Conservation (phyloP, 192 early-diverging fungal genomes). For the Diversispora eburnea region DNA sequence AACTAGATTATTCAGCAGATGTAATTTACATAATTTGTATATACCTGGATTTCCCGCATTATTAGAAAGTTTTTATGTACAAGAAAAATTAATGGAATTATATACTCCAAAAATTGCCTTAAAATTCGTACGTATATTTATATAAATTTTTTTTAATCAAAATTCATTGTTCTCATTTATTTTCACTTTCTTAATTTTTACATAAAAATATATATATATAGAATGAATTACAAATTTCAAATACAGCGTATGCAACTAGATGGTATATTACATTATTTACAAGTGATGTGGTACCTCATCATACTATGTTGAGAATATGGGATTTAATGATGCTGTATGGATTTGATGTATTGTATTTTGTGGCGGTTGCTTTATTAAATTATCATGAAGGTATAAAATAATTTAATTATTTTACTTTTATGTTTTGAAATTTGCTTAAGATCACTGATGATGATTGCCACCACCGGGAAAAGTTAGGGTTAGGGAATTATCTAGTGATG, state of each 20-base stretch:
- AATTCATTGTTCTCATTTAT: neutral
- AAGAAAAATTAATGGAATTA: constrained; percentile 46
- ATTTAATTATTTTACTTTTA: neutral
- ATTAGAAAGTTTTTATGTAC: constrained; percentile 54
- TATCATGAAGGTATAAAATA: constrained; percentile 42
- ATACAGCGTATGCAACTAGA: constrained; percentile 49
- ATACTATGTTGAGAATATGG: constrained; percentile 54
- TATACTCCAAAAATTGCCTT: constrained; percentile 45
- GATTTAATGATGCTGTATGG: constrained; percentile 50
- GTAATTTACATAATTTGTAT: constrained; percentile 48
- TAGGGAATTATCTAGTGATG: neutral
- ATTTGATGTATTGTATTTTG: constrained; percentile 52
- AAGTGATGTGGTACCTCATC: constrained; percentile 49
- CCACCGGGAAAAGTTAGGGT: too few relatives aligned
- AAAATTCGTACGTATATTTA: constrained; percentile 41
- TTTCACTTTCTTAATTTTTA: neutral
- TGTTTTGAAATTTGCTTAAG: neutral
- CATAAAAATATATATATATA: constrained; percentile 7
- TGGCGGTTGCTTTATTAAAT: constrained; percentile 47
- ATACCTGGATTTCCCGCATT: constrained; percentile 54
- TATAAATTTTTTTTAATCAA: neutral
- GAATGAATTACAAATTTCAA: constrained; percentile 45
- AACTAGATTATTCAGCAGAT: constrained; percentile 46
- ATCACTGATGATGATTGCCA: too few relatives aligned
- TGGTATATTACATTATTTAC: constrained; percentile 61